phyloP scores from a whole-genome alignment of 768 basidiomycete genomes.

The Chalciporus chontae region DNA sequence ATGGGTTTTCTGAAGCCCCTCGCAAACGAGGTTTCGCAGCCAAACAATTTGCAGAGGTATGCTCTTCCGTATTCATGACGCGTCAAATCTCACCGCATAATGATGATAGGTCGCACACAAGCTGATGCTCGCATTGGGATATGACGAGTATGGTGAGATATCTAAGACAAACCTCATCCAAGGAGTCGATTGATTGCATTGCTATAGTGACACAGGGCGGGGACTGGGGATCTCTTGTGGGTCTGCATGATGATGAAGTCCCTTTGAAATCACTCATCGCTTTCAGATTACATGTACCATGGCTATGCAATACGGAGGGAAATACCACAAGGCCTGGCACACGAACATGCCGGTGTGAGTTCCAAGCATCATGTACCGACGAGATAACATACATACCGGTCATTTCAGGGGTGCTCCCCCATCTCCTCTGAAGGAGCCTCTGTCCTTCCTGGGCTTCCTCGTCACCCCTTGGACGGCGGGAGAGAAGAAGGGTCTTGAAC shows the following conservation, averaged over 20 bases:
- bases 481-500: slow-evolving; percentile 25
- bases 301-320: slow-evolving; percentile 35
- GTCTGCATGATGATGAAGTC: neutral
- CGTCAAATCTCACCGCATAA: neutral
- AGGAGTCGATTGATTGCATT: neutral
- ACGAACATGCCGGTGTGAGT: slow-evolving; percentile 45
- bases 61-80: neutral
- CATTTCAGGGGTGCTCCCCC: slow-evolving; percentile 24
- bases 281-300: slow-evolving; percentile 35
- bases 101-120: slow-evolving; percentile 41
- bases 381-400: neutral
- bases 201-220: slow-evolving; percentile 45
- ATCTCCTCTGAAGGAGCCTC: slow-evolving; percentile 18
- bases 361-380: neutral
- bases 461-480: slow-evolving; percentile 26
- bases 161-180: neutral
- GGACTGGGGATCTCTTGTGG: slow-evolving; percentile 43
- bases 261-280: neutral
- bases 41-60: slow-evolving; percentile 55
- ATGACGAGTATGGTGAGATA: slow-evolving; percentile 44
- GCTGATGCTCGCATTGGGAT: slow-evolving; percentile 47
- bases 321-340: slow-evolving; percentile 50
- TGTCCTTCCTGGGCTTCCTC: slow-evolving; percentile 27
- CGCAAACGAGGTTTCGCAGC: slow-evolving; percentile 48
- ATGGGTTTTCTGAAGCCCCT: slow-evolving; percentile 57